These are phyloP conservation scores for Psilocybe azurescens DNA, from an alignment of 768 basidiomycete species.

Conservation along the genomic window DNA sequence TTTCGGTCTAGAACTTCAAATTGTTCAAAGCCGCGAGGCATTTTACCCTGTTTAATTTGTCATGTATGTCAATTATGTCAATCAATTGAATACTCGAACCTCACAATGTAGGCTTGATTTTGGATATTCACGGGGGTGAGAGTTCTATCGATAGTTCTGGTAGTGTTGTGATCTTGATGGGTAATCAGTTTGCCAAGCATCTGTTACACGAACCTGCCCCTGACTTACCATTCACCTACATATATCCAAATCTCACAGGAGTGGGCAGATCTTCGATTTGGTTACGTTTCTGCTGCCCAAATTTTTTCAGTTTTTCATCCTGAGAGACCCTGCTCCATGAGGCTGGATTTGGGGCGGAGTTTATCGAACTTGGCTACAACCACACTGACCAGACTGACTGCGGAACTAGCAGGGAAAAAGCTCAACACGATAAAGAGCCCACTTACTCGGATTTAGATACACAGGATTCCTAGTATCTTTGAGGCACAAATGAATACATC, in stretches of 20 bases:
- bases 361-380: no score
- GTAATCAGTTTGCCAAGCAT: not conserved
- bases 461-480: not conserved
- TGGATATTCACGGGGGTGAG: not conserved
- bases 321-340: no score
- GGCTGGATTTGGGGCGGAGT: no score
- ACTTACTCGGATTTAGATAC: not conserved
- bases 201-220: not conserved
- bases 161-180: not conserved
- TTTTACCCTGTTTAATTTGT: not conserved
- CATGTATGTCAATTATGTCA: not conserved
- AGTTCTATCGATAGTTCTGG: not conserved
- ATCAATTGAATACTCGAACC: not conserved
- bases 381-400: no score
- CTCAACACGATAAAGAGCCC: not conserved
- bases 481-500: not conserved
- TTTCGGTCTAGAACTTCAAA: no score
- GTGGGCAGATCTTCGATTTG: not conserved
- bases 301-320: no score
- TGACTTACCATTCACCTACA: not conserved
- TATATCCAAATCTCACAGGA: not conserved
- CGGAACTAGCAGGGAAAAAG: not conserved
- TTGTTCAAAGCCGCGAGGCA: not conserved
- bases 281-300: no score
- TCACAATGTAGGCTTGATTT: not conserved